Conservation (phyloP, 2,329 filamentous ascomycete species). For the Microsporum audouinii region DNA sequence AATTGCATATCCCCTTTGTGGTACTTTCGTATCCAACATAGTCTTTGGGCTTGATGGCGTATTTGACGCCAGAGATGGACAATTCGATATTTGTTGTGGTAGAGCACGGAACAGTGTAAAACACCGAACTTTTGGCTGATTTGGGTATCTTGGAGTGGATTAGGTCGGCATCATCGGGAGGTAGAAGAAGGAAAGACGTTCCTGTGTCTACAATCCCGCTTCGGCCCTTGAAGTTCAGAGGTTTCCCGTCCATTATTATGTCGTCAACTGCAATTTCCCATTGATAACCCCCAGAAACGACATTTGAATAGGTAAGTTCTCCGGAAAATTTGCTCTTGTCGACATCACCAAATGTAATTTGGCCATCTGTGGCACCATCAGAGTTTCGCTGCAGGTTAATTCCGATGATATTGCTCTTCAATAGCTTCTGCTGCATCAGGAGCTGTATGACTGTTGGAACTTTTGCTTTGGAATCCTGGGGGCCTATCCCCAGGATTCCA, state of each 20-base stretch:
- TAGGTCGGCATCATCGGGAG: conserved; percentile 51
- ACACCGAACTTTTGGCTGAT: conserved; percentile 33
- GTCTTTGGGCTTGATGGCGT: conserved; percentile 56
- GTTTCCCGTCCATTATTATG: conserved; percentile 49
- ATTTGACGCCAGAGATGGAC: conserved; percentile 56
- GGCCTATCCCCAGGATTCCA: conserved; percentile 70
- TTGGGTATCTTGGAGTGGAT: conserved; percentile 59
- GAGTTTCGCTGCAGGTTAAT: conserved; percentile 56
- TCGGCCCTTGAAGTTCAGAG: conserved; percentile 42
- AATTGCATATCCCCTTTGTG: conserved; percentile 38
- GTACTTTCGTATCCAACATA: conserved; percentile 44
- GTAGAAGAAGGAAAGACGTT: conserved; percentile 67
- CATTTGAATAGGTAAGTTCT: conserved; percentile 53
- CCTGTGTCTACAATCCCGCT: conserved; percentile 72
- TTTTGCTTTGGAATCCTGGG: conserved; percentile 43
- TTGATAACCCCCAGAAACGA: conserved; percentile 42
- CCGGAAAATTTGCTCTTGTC: conserved; percentile 58
- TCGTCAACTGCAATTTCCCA: conserved; percentile 66
- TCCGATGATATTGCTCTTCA: conserved; percentile 58
- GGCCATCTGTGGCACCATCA: conserved; percentile 59
- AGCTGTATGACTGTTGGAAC: conserved; percentile 56
- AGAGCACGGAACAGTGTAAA: conserved; percentile 64
- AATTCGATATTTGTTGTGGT: conserved; percentile 51
- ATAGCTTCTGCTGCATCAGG: conserved; percentile 44
- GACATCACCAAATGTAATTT: conserved; percentile 62